These are phyloP conservation scores for Diaporthe longicolla DNA, from an alignment of 2,329 filamentous ascomycete species.

Conservation along the genomic window DNA sequence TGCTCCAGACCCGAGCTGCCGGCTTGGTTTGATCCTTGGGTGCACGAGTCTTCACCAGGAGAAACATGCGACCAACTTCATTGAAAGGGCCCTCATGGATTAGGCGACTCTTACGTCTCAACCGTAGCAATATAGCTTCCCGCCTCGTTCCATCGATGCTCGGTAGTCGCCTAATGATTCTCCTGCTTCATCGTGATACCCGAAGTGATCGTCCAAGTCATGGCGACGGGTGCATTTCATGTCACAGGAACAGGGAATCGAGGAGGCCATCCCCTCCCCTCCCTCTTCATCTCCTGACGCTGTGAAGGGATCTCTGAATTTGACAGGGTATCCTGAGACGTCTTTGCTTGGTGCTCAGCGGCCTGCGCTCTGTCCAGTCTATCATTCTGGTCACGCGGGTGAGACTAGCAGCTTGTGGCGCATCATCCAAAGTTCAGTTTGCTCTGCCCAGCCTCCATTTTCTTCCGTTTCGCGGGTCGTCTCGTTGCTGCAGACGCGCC, in stretches of 20 bases:
- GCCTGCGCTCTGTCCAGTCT: neutral
- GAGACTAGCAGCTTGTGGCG: slow-evolving; percentile 34
- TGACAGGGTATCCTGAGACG: slow-evolving; percentile 19
- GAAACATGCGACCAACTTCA: neutral
- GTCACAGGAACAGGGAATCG: neutral
- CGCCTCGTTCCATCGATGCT: neutral
- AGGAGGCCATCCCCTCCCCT: neutral
- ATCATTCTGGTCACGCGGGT: neutral
- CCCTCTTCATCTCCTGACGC: neutral
- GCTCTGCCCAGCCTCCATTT: slow-evolving; percentile 71
- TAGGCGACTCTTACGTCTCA: neutral
- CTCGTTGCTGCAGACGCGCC: slow-evolving; percentile 56
- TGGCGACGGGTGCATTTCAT: neutral
- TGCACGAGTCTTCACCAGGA: neutral
- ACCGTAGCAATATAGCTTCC: neutral
- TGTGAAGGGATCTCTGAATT: neutral
- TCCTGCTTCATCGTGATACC: slow-evolving; percentile 21
- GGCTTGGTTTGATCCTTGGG: neutral
- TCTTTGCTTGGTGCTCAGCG: neutral
- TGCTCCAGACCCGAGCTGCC: neutral
- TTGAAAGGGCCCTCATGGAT: neutral
- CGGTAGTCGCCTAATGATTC: slow-evolving; percentile 1
- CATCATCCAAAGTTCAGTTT: slow-evolving; percentile 71
- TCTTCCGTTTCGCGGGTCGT: slow-evolving; percentile 56
- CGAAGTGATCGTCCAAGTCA: neutral